Evolutionary conservation across 768 basidiomycete genomes (phyloP).

Genomic region (Xerocomellus chrysenteron): DNA sequence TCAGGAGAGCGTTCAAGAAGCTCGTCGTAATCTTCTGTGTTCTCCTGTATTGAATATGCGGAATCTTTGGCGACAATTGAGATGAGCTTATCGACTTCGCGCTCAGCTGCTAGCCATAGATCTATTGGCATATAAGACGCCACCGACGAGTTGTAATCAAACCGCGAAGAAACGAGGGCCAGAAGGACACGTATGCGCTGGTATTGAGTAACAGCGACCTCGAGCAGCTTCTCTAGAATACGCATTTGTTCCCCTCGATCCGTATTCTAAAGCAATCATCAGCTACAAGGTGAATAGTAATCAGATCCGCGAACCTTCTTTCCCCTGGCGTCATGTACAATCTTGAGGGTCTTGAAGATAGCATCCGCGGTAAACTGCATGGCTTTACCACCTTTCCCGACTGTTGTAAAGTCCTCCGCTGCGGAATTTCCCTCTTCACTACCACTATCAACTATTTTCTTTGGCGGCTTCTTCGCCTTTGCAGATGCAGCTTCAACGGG

Average conservation of each 20-base stretch:
- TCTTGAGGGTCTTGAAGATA: slow-evolving; percentile 90
- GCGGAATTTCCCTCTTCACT: slow-evolving; percentile 43
- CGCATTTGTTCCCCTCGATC: slow-evolving; percentile 94
- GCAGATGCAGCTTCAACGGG: slow-evolving; percentile 42
- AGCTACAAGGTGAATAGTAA: slow-evolving; percentile 7
- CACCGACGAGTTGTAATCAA: slow-evolving; percentile 92
- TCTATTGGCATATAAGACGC: slow-evolving; percentile 89
- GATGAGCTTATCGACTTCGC: slow-evolving; percentile 87
- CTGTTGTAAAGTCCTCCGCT: slow-evolving; percentile 74
- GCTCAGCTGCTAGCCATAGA: slow-evolving; percentile 83
- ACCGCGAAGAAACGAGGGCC: slow-evolving; percentile 89
- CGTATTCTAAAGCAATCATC: slow-evolving; percentile 66
- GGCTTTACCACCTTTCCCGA: slow-evolving; percentile 86
- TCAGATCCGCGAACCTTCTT: slow-evolving; percentile 72
- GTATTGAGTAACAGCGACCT: slow-evolving; percentile 84
- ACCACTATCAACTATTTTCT: slow-evolving; percentile 33
- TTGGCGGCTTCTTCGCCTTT: slow-evolving; percentile 38
- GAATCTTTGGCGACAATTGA: slow-evolving; percentile 70
- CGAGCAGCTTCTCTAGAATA: slow-evolving; percentile 82
- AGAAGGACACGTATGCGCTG: slow-evolving; percentile 93
- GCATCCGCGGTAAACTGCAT: slow-evolving; percentile 80
- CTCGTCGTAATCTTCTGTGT: slow-evolving; percentile 91
- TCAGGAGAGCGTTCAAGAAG: slow-evolving; percentile 76
- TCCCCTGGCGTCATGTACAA: slow-evolving; percentile 91
- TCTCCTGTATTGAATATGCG: slow-evolving; percentile 82